Evolutionary conservation across 306 rosid species (phyloP).

Genomic region (Prunus armeniaca): DNA sequence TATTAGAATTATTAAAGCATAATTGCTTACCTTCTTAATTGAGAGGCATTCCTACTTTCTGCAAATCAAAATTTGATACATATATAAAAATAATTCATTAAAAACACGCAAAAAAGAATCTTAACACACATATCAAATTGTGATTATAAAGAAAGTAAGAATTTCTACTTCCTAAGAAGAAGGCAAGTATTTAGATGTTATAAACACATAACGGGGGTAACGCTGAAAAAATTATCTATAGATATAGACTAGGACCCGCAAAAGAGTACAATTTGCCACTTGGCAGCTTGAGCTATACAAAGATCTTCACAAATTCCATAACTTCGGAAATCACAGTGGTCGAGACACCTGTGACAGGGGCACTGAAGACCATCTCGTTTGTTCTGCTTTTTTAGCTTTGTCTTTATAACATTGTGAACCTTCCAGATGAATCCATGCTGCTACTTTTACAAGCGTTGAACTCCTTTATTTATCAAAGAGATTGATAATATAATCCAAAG

Average conservation of each 20-base stretch:
- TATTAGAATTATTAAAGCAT: no score
- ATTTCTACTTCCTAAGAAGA: no score
- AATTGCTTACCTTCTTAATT: fast-evolving
- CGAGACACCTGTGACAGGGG: slow-evolving; percentile 2
- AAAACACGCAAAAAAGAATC: no score
- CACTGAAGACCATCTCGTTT: neutral
- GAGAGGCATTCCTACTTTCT: fast-evolving
- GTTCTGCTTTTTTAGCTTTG: neutral
- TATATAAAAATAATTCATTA: no score
- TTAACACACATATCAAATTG: no score
- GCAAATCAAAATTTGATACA: no score
- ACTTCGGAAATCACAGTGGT: neutral
- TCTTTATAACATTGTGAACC: neutral
- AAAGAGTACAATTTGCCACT: neutral
- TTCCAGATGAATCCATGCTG: slow-evolving; percentile 9
- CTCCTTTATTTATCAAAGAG: slow-evolving; percentile 13
- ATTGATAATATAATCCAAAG: slow-evolving; percentile 12
- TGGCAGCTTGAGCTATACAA: neutral
- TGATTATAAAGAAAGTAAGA: no score
- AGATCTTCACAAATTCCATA: neutral
- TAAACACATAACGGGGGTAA: no score
- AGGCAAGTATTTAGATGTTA: no score
- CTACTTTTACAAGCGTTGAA: slow-evolving; percentile 16
- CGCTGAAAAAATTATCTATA: no score
- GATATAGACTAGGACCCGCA: no score